Conservation (phyloP, 805 yeast species). For the Kodamaea kakaduensis region DNA sequence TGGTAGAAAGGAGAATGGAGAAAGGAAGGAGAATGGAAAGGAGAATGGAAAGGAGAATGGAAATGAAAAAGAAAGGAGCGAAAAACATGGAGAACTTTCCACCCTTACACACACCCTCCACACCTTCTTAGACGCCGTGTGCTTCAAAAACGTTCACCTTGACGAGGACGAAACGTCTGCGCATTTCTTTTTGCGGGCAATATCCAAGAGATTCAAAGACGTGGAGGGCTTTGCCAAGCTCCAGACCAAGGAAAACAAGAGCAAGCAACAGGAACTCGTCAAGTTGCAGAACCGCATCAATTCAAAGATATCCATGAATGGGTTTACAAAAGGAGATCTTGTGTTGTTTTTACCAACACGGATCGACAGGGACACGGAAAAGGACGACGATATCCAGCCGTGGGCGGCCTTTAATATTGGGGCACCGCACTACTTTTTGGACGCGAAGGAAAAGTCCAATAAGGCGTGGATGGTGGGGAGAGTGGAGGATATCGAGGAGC, state of each 20-base stretch:
- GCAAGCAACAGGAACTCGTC: conserved; percentile 45
- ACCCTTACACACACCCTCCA: no score
- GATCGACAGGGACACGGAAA: conserved; percentile 30
- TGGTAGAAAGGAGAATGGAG: neutral
- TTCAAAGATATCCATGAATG: conserved; percentile 60
- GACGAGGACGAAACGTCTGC: conserved; percentile 14
- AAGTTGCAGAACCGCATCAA: conserved; percentile 30
- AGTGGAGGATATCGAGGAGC: conserved; percentile 54
- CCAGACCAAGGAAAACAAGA: conserved; percentile 67
- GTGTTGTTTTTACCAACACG: conserved; percentile 83
- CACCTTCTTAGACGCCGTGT: neutral
- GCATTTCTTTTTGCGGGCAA: conserved; percentile 36
- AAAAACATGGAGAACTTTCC: no score
- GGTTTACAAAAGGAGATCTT: conserved; percentile 69
- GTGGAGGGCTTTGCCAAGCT: conserved; percentile 87
- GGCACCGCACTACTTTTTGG: conserved; percentile 77
- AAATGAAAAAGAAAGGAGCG: neutral
- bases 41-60: neutral
- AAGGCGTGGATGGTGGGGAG: conserved; percentile 85
- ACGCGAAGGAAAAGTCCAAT: conserved; percentile 29
- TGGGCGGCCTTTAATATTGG: conserved; percentile 97
- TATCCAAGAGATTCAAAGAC: conserved; percentile 74
- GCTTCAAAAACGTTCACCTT: conserved; percentile 1
- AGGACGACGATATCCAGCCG: conserved; percentile 39
- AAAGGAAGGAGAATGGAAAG: conserved; percentile 2